These are phyloP conservation scores for Rhododendron ferrugineum DNA, from an alignment of 148 eudicot species.

Conservation along the genomic window DNA sequence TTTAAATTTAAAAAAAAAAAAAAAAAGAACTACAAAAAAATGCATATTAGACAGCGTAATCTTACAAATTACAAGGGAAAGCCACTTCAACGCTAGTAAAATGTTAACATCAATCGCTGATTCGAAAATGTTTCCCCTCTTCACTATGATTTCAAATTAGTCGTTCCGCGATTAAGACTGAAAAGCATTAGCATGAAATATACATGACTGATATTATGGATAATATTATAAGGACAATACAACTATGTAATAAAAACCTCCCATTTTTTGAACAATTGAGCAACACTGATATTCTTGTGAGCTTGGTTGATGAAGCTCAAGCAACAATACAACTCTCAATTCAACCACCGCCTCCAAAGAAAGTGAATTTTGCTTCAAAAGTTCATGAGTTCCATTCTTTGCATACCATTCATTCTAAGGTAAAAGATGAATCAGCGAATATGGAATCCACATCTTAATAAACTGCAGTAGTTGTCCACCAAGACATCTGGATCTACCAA, in stretches of 20 bases:
- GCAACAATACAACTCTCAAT: slow-evolving; percentile 11
- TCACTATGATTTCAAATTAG: not conserved
- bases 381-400: not conserved
- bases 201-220: not conserved
- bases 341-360: not conserved
- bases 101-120: not conserved
- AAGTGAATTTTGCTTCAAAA: slow-evolving; percentile 2
- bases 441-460: not conserved
- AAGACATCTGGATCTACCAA: slow-evolving; percentile 8
- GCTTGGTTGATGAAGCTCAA: slow-evolving; percentile 21
- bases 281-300: slow-evolving; percentile 13
- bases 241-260: slow-evolving; percentile 9
- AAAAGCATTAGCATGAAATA: not conserved
- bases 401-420: not conserved
- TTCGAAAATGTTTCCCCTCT: not conserved
- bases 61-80: not conserved
- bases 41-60: not conserved
- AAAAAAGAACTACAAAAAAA: not conserved
- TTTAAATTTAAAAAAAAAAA: not conserved
- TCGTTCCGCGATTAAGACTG: not conserved
- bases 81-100: not conserved
- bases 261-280: slow-evolving; percentile 12
- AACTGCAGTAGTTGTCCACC: not conserved
- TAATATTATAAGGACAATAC: not conserved
- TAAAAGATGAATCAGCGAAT: slow-evolving; percentile 6